Base-by-base conservation (phyloP, 108 stramenopile species). In the Parietichytrium sp. region DNA sequence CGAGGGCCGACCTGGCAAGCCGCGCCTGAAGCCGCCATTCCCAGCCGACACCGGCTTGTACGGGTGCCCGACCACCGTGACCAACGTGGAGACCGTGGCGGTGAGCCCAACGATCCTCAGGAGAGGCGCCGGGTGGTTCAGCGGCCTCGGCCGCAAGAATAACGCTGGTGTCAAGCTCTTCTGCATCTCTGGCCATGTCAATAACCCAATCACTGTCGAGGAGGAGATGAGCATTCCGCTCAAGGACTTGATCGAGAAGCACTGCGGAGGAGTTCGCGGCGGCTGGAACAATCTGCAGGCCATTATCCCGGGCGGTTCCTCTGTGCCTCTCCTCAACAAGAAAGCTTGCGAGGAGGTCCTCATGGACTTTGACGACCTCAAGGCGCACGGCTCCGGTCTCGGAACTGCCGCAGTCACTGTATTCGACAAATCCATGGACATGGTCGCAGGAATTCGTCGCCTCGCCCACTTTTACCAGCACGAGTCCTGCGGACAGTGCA, bases 401-500 rank as follows among this genome's bases (percentile, higher is more conserved):
- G 99, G 99, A 47, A 99, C 99, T 23, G 99, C 99, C 26, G 99
- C 99, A 6, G 96, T 99, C 7, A 98, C 98, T 54, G 98, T 99
- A 90, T 97, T 99, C 88, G 99, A 99, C 86, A 91, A 99, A 85
- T 89, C 93, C 47, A 97, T 98, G 1, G 99, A 99, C 85, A 98
- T 98, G 96, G 94, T 99, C 12, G 96, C 93, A 36, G 98, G 96
- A 72, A 99, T 99, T 88, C 97, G 99, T 47, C 94, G 99, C 33
- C 92, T 99, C 29, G 91, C 97, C 3, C 98, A 99, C 90, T 99
- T 99, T 86, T 99, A 99, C 94, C 94, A 94, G 87, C 99, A 99
- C 92, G 99, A 99, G 89, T 97, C 96, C 29, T 99, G 99, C 85
- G 99, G 99, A 49, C 99, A 99, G 90, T 99, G 99, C 92, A 99